These are phyloP conservation scores for Pleurotus platypus DNA, from an alignment of 768 basidiomycete genomes.

Conservation along the genomic window DNA sequence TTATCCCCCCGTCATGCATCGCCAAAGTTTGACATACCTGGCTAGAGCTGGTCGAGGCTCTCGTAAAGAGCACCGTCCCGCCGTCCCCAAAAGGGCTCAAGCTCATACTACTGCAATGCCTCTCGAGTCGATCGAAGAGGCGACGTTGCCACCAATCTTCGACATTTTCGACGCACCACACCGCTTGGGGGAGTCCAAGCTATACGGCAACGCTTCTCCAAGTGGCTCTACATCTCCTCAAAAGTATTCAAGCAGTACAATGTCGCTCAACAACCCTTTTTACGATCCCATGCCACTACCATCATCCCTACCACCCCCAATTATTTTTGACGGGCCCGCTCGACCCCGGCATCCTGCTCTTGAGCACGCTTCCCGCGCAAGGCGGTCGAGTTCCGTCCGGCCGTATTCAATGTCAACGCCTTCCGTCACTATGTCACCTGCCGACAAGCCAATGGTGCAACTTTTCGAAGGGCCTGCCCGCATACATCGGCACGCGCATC, in stretches of 20 bases:
- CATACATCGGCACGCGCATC: constrained; percentile 7
- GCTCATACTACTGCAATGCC: constrained; percentile 1
- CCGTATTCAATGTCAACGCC: constrained; percentile 16
- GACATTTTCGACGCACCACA: constrained; percentile 52
- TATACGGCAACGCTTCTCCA: constrained; percentile 17
- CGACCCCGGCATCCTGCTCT: constrained; percentile 22
- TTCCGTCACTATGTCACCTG: constrained; percentile 13
- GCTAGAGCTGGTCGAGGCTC: background rate
- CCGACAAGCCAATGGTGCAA: constrained; percentile 29
- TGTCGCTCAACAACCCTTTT: constrained; percentile 9
- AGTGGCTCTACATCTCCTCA: background rate
- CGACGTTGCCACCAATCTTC: constrained; percentile 31
- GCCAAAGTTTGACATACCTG: background rate
- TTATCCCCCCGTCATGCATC: constrained; percentile 1
- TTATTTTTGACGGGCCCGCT: constrained; percentile 49
- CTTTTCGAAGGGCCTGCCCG: constrained; percentile 48
- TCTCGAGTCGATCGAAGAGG: constrained; percentile 7
- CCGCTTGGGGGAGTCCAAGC: constrained; percentile 31
- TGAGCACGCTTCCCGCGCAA: constrained; percentile 18
- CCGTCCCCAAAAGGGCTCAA: background rate
- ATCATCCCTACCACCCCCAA: constrained; percentile 36
- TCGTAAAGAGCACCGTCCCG: background rate
- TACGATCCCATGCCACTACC: constrained; percentile 19
- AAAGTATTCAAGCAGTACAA: constrained; percentile 1
- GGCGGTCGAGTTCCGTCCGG: constrained; percentile 16